Percentiles rank a stretch among this genome's conserved stretches.
phyloP scores from a whole-genome alignment of 176 grass and related monocot species.

The Zoysia japonica region DNA sequence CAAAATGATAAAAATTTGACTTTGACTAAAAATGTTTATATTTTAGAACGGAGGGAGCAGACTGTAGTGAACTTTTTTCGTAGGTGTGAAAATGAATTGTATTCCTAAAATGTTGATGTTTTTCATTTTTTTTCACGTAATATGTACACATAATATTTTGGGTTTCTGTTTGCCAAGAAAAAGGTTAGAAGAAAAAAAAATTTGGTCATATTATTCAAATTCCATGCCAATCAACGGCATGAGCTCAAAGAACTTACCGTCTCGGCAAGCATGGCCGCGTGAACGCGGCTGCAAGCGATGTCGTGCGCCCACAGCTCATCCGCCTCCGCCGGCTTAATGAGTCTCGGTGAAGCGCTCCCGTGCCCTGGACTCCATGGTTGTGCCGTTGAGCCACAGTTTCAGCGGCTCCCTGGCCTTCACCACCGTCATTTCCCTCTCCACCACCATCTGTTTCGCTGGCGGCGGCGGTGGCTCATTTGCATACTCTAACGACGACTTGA shows the following conservation, averaged over 20 bases:
- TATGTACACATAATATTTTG: too few relatives aligned
- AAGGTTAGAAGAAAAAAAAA: too few relatives aligned
- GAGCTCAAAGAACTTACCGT: constrained; percentile 36
- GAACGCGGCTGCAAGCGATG: constrained; percentile 49
- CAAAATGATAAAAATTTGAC: too few relatives aligned
- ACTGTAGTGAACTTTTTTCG: too few relatives aligned
- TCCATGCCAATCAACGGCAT: too few relatives aligned
- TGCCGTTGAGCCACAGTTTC: constrained; percentile 34
- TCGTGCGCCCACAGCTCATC: constrained; percentile 50
- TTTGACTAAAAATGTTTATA: too few relatives aligned
- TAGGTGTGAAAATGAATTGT: too few relatives aligned
- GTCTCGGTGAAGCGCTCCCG: constrained; percentile 38
- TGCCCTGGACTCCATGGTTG: constrained; percentile 1
- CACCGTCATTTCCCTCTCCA: neutral
- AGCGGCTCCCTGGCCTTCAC: constrained; percentile 24
- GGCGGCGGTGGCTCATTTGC: constrained; percentile 14
- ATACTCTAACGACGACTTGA: constrained; percentile 46
- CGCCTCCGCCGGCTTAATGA: constrained; percentile 27
- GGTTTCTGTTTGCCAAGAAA: too few relatives aligned
- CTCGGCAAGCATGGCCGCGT: constrained; percentile 53
- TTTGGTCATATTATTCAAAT: too few relatives aligned
- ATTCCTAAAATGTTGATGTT: too few relatives aligned
- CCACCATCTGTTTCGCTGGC: neutral
- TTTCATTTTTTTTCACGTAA: too few relatives aligned
- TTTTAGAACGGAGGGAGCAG: too few relatives aligned